phyloP scores from a whole-genome alignment of 352 stramenopile genomes.

The Bremia lactucae region DNA sequence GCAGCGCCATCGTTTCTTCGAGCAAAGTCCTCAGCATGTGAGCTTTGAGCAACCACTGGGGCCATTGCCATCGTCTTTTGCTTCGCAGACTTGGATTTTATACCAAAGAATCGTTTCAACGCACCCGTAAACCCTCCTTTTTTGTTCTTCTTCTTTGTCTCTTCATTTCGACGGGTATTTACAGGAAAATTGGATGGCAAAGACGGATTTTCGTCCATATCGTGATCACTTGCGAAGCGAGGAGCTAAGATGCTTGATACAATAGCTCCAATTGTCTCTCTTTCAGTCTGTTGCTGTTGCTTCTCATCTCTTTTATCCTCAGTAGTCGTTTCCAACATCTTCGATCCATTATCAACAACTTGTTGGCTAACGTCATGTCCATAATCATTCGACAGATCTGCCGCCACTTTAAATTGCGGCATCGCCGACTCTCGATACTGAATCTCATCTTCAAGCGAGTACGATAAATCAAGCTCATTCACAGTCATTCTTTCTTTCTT shows the following conservation, averaged over 20 bases:
- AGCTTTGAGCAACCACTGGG: no score
- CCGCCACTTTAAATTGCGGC: constrained; percentile 2
- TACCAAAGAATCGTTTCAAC: constrained; percentile 61
- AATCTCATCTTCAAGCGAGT: constrained; percentile 17
- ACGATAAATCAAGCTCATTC: constrained; percentile 22
- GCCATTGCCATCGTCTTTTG: constrained; percentile 12
- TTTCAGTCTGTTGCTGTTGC: constrained; percentile 13
- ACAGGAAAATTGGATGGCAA: constrained; percentile 22
- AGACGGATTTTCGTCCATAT: constrained; percentile 37
- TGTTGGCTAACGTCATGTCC: constrained; percentile 37
- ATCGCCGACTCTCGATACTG: constrained; percentile 9
- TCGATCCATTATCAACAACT: constrained; percentile 47
- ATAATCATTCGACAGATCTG: constrained; percentile 26
- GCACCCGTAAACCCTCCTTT: constrained; percentile 34
- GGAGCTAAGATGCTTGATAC: constrained; percentile 6
- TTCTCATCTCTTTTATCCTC: constrained; percentile 18
- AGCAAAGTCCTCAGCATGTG: no score
- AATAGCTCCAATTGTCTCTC: constrained; percentile 15
- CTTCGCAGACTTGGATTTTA: constrained; percentile 13
- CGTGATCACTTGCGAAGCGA: constrained; percentile 28
- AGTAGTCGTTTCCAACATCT: constrained; percentile 40
- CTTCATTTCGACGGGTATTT: constrained; percentile 3
- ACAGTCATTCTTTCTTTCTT: constrained; percentile 21
- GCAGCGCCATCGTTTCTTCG: constrained; percentile 4
- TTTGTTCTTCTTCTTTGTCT: constrained; percentile 2